Evolutionary conservation across 2,329 filamentous ascomycete genomes (phyloP).

Genomic region (Cercospora brassicicola): DNA sequence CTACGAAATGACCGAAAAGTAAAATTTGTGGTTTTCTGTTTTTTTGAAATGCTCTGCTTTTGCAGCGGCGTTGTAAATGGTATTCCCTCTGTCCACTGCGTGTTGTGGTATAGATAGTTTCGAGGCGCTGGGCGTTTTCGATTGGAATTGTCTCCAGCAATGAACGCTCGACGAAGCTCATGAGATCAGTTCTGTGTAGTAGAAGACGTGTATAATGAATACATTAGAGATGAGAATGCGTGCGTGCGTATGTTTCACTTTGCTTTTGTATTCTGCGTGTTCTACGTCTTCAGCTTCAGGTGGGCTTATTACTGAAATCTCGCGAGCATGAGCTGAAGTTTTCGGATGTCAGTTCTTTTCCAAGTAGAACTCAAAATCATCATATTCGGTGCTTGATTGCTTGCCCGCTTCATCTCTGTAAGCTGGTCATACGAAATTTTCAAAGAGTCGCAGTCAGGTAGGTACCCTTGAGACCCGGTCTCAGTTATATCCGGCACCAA

Average conservation of each 20-base stretch:
- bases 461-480: not conserved
- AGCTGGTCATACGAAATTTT: not conserved
- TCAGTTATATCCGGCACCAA: not conserved
- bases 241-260: not conserved
- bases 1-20: not conserved
- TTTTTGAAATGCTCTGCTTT: not conserved
- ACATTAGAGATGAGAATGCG: not conserved
- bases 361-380: too few species aligned
- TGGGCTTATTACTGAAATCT: too few species aligned
- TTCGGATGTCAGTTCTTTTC: too few species aligned
- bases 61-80: not conserved
- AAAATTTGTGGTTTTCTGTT: not conserved
- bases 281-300: too few species aligned
- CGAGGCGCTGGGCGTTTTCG: not conserved
- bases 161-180: not conserved
- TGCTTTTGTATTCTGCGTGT: not conserved
- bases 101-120: not conserved
- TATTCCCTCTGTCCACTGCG: not conserved
- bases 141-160: not conserved
- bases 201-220: not conserved
- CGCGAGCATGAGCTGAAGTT: too few species aligned
- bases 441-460: not conserved
- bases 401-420: not conserved
- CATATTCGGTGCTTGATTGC: too few species aligned
- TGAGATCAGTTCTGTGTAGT: not conserved